Evolutionary conservation across 2,329 filamentous ascomycete genomes (phyloP).

Genomic region (Phyllosticta citribraziliensis): DNA sequence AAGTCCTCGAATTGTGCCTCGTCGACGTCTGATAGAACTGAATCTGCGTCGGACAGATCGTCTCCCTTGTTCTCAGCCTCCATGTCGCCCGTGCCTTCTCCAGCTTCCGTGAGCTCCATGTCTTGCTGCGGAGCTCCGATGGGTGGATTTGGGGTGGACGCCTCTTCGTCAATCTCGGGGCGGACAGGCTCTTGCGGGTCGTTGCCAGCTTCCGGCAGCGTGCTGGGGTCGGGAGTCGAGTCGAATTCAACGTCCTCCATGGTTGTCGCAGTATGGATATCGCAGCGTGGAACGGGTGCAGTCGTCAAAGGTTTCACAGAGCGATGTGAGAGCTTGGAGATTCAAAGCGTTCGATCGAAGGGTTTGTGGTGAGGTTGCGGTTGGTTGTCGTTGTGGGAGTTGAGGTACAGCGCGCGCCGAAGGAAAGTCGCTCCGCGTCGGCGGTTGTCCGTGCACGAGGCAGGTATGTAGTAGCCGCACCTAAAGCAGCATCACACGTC

Average conservation of each 20-base stretch:
- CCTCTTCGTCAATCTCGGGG: constrained; percentile 40
- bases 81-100: constrained; percentile 26
- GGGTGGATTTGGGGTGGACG: constrained; percentile 34
- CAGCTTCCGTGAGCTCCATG: constrained; percentile 34
- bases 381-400: background rate
- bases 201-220: constrained; percentile 37
- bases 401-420: background rate
- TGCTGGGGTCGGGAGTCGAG: constrained; percentile 29
- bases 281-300: background rate
- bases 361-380: background rate
- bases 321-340: background rate
- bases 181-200: constrained; percentile 37
- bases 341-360: background rate
- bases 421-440: background rate
- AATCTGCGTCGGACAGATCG: constrained; percentile 48
- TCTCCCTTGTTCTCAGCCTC: constrained; percentile 30
- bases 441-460: background rate
- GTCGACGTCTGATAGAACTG: constrained; percentile 53
- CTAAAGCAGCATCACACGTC: background rate
- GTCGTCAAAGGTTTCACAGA: background rate
- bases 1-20: constrained; percentile 58
- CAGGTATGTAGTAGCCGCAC: background rate
- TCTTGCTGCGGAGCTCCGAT: constrained; percentile 34
- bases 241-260: constrained; percentile 22
- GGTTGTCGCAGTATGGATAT: background rate